Conservation (phyloP, 192 early-diverging fungal genomes). For the Coemansia sp. region DNA sequence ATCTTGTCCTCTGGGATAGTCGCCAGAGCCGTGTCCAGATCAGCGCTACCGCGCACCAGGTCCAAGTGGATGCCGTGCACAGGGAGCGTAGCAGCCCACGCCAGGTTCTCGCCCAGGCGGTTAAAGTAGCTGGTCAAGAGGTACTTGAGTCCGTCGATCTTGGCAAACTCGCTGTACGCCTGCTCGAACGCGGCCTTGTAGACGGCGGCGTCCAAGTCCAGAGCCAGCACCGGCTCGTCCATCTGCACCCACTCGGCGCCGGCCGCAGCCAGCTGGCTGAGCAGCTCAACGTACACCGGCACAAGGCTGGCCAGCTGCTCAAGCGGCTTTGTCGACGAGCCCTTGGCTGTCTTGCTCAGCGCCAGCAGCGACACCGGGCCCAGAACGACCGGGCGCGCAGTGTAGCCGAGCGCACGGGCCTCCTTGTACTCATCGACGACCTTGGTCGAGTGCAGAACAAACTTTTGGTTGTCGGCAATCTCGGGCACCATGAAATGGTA, state of each 20-base stretch:
- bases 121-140: constrained; percentile 96
- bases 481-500: constrained; percentile 92
- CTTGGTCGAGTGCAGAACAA: constrained; percentile 68
- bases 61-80: constrained; percentile 90
- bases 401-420: constrained; percentile 87
- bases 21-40: constrained; percentile 73
- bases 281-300: constrained; percentile 77
- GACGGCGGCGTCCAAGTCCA: constrained; percentile 73
- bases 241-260: constrained; percentile 94
- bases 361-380: constrained; percentile 89
- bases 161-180: constrained; percentile 34
- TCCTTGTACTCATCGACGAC: constrained; percentile 84
- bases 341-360: constrained; percentile 81
- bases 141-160: constrained; percentile 52
- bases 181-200: constrained; percentile 72
- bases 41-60: constrained; percentile 79
- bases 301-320: constrained; percentile 73
- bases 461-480: constrained; percentile 73
- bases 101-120: constrained; percentile 71
- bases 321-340: constrained; percentile 70
- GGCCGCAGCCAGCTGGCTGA: constrained; percentile 72
- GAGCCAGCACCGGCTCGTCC: constrained; percentile 91
- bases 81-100: constrained; percentile 67
- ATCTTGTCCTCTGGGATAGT: constrained; percentile 60
- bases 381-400: constrained; percentile 88